Evolutionary conservation across 192 early-diverging fungal species (phyloP), one percentile per base, ranked within the genome.

Genomic region (Paraglomus brasilianum): DNA sequence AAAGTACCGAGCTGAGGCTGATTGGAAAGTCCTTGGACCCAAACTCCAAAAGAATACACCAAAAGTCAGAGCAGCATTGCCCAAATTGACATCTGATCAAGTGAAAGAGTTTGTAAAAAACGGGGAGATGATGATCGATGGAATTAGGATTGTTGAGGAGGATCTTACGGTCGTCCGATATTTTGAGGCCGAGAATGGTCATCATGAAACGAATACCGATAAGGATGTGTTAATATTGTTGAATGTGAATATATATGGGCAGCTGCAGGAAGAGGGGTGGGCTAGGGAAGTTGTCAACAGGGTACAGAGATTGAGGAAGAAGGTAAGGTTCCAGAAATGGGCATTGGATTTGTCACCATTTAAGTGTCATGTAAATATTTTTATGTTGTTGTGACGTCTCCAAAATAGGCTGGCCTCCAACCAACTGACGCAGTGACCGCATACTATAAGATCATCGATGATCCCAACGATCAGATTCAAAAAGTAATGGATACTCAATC

Each of bases 201-300:
- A 85, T 74, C 89, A 88, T 71, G 88, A 94, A 72, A 88, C 92
- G 40, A 91, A 87, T 45, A 82, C 80, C 8, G 90, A 93, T 70
- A 86, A 84, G 75, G 91, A 94, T 55, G 91, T 91, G 7, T 77
- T 99, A 22, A 89, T 97, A 56, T 84, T 99, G 69, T 74, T 99
- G 72, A 94, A 98, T 77, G 82, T 82, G 21, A 87, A 88, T 69
- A 70, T 87, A n/a, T 92, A 95, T 74, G 78, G 88, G 45, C 87
- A 87, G 59, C 79, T 99, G 45, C 83, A 93, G 69, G 86, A 92
- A 64, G 96, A 98, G 78, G 94, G 93, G 41, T 70, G 89, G 50
- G 97, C 97, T 11, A 87, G 97, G 52, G 97, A 99, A 82, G 75
- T 99, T 59, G 88, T 98, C 66, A 99, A 99, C 88, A 88, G 97